These are phyloP conservation scores for Eugenia klotzschiana DNA, from an alignment of 441 rosid genomes.

Conservation along the genomic window DNA sequence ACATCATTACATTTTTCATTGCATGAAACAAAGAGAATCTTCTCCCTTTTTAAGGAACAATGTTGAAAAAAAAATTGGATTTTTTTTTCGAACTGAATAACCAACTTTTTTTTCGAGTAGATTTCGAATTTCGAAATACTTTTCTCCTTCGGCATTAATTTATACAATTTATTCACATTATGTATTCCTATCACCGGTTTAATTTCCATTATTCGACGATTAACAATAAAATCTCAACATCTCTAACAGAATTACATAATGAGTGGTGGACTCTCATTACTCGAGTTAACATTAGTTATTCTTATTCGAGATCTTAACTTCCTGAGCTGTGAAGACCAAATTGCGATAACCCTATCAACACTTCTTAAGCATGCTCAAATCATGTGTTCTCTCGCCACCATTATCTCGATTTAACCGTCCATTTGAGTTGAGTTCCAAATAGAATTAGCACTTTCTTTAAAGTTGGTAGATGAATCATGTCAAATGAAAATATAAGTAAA, in stretches of 20 bases:
- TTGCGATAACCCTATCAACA: too few relatives aligned
- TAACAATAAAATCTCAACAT: neutral
- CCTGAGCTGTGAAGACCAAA: neutral
- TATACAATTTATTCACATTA: neutral
- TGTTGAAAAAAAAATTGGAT: too few relatives aligned
- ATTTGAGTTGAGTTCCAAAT: neutral
- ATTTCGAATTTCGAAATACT: neutral
- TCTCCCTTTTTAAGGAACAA: neutral
- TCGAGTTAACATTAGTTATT: neutral
- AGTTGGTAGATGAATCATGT: neutral
- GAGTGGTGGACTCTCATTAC: neutral
- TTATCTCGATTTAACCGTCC: neutral
- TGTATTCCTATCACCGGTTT: fast-evolving
- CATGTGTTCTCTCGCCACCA: too few relatives aligned
- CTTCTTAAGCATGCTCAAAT: too few relatives aligned
- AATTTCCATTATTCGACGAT: neutral
- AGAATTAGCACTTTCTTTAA: neutral
- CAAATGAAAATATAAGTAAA: too few relatives aligned
- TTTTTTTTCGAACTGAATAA: too few relatives aligned
- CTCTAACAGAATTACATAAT: neutral
- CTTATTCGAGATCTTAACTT: neutral
- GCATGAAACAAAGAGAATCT: neutral
- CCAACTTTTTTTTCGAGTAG: too few relatives aligned
- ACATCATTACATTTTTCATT: neutral
- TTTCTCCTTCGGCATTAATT: neutral